Conservation (phyloP, 164 flowering plant species). For the Magnolia officinalis region DNA sequence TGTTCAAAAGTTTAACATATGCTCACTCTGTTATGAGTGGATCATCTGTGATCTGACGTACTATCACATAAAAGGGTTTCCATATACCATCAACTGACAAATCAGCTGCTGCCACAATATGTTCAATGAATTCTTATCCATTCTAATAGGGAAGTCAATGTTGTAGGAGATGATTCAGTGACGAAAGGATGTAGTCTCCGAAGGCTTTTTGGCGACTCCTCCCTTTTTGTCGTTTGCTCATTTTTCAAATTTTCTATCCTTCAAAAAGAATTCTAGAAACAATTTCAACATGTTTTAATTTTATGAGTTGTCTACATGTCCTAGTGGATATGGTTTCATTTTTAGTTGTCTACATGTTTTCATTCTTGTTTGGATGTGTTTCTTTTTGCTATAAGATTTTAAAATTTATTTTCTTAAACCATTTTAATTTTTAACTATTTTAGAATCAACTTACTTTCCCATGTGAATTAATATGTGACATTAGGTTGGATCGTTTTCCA, state of each 20-base stretch:
- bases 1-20: background rate
- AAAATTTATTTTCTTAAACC: background rate
- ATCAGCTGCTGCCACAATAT: background rate
- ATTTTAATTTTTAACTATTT: background rate
- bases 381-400: background rate
- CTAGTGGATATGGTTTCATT: background rate
- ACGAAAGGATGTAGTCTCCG: background rate
- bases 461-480: background rate
- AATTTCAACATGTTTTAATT: background rate
- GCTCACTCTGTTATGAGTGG: background rate
- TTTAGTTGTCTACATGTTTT: background rate
- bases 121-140: background rate
- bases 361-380: background rate
- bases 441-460: background rate
- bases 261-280: background rate
- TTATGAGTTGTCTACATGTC: background rate
- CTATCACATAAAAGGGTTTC: background rate
- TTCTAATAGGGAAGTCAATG: background rate
- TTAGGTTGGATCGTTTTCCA: conserved; percentile 62
- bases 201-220: background rate
- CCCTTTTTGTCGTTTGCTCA: background rate
- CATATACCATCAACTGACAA: background rate
- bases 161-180: background rate
- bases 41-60: background rate
- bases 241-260: background rate